Percentiles rank a stretch among this genome's conserved stretches.
These are phyloP conservation scores for Trichoderma hamatum DNA, from an alignment of 2,329 filamentous ascomycete species.

Conservation along the genomic window DNA sequence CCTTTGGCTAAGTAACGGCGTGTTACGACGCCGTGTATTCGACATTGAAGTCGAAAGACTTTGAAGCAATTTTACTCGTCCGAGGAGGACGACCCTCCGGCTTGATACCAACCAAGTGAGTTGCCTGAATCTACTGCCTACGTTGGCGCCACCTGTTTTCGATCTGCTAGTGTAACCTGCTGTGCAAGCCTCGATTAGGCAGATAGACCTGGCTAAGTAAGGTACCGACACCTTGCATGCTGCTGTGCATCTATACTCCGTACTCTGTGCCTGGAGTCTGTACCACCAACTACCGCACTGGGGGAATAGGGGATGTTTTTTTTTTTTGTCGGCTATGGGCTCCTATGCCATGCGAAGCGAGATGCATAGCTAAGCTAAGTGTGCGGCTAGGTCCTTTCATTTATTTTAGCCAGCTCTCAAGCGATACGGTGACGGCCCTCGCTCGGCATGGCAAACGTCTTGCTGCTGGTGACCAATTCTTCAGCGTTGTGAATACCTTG, in stretches of 20 bases:
- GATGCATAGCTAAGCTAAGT: not conserved
- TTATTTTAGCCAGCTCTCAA: not conserved
- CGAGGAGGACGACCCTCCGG: not conserved
- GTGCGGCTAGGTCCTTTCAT: not conserved
- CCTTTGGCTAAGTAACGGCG: not conserved
- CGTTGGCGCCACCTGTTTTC: not conserved
- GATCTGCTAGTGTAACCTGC: not conserved
- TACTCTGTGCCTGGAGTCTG: not conserved
- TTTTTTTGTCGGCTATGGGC: not conserved
- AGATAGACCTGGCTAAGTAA: not conserved
- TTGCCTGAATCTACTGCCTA: not conserved
- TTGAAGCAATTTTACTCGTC: not conserved
- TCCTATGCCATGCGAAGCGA: not conserved
- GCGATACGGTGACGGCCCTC: not conserved
- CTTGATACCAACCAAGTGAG: not conserved
- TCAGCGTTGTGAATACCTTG: not conserved
- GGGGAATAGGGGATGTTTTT: not conserved
- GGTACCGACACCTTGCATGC: conserved; percentile 12
- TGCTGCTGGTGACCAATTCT: not conserved
- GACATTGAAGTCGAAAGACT: not conserved
- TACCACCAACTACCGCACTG: not conserved
- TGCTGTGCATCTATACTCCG: not conserved
- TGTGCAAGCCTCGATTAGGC: conserved; percentile 4
- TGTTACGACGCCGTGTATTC: not conserved
- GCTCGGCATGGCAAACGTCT: not conserved